phyloP scores from a whole-genome alignment of 2,329 filamentous ascomycete genomes.

The Lasiodiplodia citricola region DNA sequence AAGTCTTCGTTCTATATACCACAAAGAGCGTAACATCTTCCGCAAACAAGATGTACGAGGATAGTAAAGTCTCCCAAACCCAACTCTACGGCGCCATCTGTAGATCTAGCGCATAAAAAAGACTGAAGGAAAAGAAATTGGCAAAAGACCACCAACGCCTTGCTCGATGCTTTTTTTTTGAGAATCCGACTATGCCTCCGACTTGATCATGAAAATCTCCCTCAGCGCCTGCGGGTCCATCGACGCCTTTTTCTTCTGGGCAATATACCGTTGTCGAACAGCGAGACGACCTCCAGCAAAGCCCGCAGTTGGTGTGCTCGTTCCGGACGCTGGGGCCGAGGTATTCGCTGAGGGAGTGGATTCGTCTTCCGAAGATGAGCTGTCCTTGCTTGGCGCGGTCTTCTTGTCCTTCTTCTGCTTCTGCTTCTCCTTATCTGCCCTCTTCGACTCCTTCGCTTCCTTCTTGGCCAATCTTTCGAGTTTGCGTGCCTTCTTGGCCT shows the following conservation, averaged over 20 bases:
- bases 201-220: slow-evolving; percentile 79
- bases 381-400: slow-evolving; percentile 32
- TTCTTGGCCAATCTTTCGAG: slow-evolving; percentile 52
- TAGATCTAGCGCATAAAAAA: neutral
- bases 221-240: slow-evolving; percentile 83
- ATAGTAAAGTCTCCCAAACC: neutral
- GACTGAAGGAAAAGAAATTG: neutral
- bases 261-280: slow-evolving; percentile 81
- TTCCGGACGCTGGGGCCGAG: slow-evolving; percentile 38
- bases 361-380: slow-evolving; percentile 32
- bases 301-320: slow-evolving; percentile 50
- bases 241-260: slow-evolving; percentile 83
- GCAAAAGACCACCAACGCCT: slow-evolving; percentile 25
- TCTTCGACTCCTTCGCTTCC: slow-evolving; percentile 52
- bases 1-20: too few species aligned
- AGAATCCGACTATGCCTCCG: slow-evolving; percentile 31
- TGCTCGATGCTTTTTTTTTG: slow-evolving; percentile 13
- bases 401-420: slow-evolving; percentile 47
- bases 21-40: neutral
- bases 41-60: neutral
- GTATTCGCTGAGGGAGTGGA: slow-evolving; percentile 45
- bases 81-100: too few species aligned
- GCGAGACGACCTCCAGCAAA: slow-evolving; percentile 67
- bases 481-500: slow-evolving; percentile 45
- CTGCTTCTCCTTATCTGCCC: slow-evolving; percentile 49